Evolutionary conservation across 768 basidiomycete species (phyloP).

Genomic region (Pisolithus tinctorius): DNA sequence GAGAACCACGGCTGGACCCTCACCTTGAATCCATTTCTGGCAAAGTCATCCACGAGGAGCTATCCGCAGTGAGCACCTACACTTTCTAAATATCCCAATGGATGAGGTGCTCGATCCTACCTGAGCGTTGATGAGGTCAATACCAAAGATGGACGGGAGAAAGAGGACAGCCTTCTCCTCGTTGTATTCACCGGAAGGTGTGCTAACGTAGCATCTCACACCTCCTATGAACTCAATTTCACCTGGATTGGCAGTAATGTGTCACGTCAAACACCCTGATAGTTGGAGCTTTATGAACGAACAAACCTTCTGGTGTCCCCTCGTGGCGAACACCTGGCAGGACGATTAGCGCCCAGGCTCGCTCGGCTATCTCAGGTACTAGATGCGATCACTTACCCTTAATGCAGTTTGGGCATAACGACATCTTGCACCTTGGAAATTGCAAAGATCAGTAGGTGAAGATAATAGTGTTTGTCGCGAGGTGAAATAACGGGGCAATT

Average conservation of each 20-base stretch:
- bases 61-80: conserved; percentile 1
- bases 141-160: conserved; percentile 26
- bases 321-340: background rate
- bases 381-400: background rate
- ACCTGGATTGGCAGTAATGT: conserved; percentile 26
- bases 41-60: conserved; percentile 32
- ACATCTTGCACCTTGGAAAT: no score
- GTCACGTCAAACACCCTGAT: background rate
- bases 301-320: background rate
- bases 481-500: no score
- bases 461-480: no score
- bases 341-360: no score
- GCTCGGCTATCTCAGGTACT: background rate
- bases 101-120: background rate
- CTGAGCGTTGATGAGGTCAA: background rate
- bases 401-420: no score
- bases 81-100: background rate
- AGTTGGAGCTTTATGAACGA: background rate
- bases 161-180: conserved; percentile 32
- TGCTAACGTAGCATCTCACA: conserved; percentile 35
- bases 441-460: background rate
- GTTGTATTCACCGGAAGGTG: conserved; percentile 29
- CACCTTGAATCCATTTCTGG: conserved; percentile 34
- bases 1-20: background rate
- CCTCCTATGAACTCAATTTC: conserved; percentile 32